Evolutionary conservation across 371 early-diverging fungal species (phyloP).

Genomic region (Circinella minor): DNA sequence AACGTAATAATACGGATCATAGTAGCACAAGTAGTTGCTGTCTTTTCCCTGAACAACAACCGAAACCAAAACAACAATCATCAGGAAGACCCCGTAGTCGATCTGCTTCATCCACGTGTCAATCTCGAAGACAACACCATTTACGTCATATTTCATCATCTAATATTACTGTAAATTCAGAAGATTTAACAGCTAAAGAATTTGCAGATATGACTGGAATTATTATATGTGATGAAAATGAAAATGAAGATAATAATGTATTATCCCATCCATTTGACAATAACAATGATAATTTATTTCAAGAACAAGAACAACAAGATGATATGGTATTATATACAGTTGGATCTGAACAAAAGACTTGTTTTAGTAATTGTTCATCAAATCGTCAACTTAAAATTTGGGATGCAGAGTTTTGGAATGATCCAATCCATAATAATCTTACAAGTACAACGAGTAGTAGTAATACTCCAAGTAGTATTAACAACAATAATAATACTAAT

Average conservation of each 20-base stretch:
- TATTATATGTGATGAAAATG: conserved; percentile 27
- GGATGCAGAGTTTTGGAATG: conserved; percentile 24
- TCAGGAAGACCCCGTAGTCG: neutral
- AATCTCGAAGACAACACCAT: neutral
- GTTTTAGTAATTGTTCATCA: conserved; percentile 4
- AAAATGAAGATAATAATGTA: neutral
- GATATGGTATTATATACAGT: conserved; percentile 4
- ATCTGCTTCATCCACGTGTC: neutral
- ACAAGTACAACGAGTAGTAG: neutral
- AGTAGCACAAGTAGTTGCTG: neutral
- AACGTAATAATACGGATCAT: conserved; percentile 9
- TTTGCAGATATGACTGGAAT: conserved; percentile 42
- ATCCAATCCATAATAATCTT: conserved; percentile 7
- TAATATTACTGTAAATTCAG: conserved; percentile 31
- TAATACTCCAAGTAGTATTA: no score
- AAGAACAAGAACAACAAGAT: neutral
- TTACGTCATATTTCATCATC: conserved; percentile 19
- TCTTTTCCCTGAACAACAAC: neutral
- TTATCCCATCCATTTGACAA: neutral
- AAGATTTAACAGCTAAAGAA: conserved; percentile 39
- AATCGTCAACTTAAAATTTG: conserved; percentile 20
- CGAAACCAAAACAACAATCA: neutral
- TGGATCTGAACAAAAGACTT: neutral
- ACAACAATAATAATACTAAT: neutral
- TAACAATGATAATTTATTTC: no score